Evolutionary conservation across 179 eudicot species (phyloP), one percentile per base, ranked within the genome.

Genomic region (Sideroxylon spinosum): DNA sequence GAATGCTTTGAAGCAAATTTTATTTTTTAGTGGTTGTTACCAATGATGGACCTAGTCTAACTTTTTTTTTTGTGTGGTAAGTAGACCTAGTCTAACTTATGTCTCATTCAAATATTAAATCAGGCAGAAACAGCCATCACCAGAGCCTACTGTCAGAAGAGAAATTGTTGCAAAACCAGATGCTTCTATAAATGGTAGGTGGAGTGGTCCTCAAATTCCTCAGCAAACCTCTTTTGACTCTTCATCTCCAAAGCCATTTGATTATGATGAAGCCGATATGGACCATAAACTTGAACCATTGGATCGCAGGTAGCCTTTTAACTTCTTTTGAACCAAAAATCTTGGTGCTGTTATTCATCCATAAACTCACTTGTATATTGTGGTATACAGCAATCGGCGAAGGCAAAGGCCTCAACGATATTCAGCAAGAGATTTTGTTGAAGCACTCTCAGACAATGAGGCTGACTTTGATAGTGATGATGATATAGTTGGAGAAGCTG

Each of bases 401-500:
- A 87, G 94, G 82, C 93, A 87, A 84, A 90, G 91, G 85, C 90
- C 96, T 71, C 93, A 88, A 72, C 82, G 99, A 25, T 95, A 95
- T 79, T 88, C 94, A 16, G 90, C 82, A 25, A 84, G 79, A 70
- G 98, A 92, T 55, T 95, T 84, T 83, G 89, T 90, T 13, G 94
- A 89, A 80, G 92, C 85, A 22, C 71, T 82, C 71, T 92, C 97
- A 29, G 98, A 93, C 37, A 84, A 88, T 46, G 97, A 91, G 67
- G 87, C 79, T 29, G 92, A 84, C 71, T 82, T 82, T 73, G 92
- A 93, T 61, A 90, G 92, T 78, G 97, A 91, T 75, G 98, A 93
- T 20, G 98, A 95, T 55, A 93, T 95, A 71, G 97, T 92, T 74
- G 99, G 99, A 78, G 99, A 95, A 88, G 99, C 86, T 19, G 99